These are phyloP conservation scores for Neocucurbitaria cava DNA, from an alignment of 2,329 filamentous ascomycete species.

Conservation along the genomic window DNA sequence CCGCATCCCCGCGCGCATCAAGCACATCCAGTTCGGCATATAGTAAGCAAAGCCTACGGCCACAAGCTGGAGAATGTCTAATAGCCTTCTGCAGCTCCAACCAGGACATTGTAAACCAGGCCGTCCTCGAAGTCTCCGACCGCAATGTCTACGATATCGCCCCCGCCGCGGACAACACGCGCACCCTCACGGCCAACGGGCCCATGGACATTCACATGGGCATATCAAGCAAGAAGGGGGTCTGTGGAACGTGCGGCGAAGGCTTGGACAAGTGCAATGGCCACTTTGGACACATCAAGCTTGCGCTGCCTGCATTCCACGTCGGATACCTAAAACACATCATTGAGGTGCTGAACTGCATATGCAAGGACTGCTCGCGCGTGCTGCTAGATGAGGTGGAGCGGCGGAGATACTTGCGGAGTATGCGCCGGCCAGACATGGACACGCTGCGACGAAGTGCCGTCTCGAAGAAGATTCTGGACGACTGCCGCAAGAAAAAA, in stretches of 20 bases:
- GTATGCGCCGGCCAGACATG: constrained; percentile 79
- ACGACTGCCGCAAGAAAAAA: constrained; percentile 87
- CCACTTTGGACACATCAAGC: constrained; percentile 91
- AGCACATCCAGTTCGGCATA: constrained; percentile 91
- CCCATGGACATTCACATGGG: constrained; percentile 88
- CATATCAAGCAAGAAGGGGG: constrained; percentile 81
- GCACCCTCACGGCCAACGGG: constrained; percentile 79
- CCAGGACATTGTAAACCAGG: constrained; percentile 94
- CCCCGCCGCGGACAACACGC: constrained; percentile 62
- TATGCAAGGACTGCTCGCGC: constrained; percentile 90
- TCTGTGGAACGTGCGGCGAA: constrained; percentile 84
- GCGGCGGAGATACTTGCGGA: constrained; percentile 76
- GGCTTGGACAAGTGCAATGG: constrained; percentile 85
- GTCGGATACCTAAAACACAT: constrained; percentile 95
- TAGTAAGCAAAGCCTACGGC: constrained; percentile 60
- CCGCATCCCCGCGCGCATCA: constrained; percentile 88
- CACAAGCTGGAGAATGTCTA: constrained; percentile 1
- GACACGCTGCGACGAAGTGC: constrained; percentile 86
- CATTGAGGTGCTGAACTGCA: constrained; percentile 88
- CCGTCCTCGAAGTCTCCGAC: constrained; percentile 92
- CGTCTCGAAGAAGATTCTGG: constrained; percentile 86
- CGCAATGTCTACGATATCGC: constrained; percentile 91
- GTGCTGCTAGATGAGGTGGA: constrained; percentile 84
- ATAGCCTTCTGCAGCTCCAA: constrained; percentile 68
- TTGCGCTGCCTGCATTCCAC: constrained; percentile 92